Conservation (phyloP, 2,329 filamentous ascomycete species). For the Tetracladium maxilliforme region DNA sequence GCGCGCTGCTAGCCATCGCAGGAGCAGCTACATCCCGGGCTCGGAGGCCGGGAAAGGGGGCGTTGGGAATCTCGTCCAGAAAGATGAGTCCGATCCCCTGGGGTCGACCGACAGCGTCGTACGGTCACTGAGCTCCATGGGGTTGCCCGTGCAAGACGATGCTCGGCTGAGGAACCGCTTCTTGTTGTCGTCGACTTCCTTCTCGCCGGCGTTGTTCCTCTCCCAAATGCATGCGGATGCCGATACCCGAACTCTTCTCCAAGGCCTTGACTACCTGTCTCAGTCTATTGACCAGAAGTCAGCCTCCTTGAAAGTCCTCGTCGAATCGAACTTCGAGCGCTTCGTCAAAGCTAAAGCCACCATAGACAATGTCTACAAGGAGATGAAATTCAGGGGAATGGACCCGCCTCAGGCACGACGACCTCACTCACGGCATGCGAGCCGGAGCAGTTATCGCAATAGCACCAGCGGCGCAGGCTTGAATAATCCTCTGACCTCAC, state of each 20-base stretch:
- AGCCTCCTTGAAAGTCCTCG: constrained; percentile 85
- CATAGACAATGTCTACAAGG: constrained; percentile 96
- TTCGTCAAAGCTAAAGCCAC: constrained; percentile 96
- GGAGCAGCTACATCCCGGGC: constrained; percentile 45
- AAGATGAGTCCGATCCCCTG: constrained; percentile 84
- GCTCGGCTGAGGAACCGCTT: constrained; percentile 73
- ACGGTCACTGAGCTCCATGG: constrained; percentile 58
- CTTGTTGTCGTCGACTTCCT: constrained; percentile 86
- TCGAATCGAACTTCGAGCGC: constrained; percentile 95
- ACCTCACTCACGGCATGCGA: constrained; percentile 16
- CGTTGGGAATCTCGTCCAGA: constrained; percentile 66
- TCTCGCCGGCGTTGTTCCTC: constrained; percentile 82
- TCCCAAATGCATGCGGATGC: constrained; percentile 81
- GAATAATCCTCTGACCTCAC: constrained; percentile 16
- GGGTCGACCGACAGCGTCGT: constrained; percentile 83
- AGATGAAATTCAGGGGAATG: constrained; percentile 69
- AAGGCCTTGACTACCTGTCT: constrained; percentile 74
- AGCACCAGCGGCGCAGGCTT: constrained; percentile 19
- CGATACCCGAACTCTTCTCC: constrained; percentile 66
- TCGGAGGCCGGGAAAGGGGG: constrained; percentile 54
- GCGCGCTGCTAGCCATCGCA: constrained; percentile 53
- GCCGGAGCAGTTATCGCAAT: constrained; percentile 20
- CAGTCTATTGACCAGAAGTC: constrained; percentile 96
- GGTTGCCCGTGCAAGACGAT: constrained; percentile 75
- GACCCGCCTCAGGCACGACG: constrained; percentile 30